phyloP scores from a whole-genome alignment of 768 basidiomycete species.

The Phanerochaete carnosa region DNA sequence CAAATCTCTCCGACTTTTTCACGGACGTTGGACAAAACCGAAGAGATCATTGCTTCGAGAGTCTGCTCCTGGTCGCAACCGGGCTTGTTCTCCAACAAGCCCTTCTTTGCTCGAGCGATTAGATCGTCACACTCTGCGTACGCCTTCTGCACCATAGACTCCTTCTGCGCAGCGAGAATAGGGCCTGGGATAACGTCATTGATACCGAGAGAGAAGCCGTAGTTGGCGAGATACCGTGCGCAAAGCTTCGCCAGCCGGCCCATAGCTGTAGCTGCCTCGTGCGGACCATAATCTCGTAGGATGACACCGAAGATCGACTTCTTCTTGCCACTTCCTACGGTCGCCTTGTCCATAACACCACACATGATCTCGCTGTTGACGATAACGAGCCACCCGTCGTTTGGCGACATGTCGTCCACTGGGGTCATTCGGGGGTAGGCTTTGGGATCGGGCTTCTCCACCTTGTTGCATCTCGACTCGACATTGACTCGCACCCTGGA shows the following conservation, averaged over 20 bases:
- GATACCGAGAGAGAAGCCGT: constrained; percentile 96
- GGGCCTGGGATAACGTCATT: constrained; percentile 98
- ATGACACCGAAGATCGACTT: constrained; percentile 99
- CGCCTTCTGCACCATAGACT: constrained; percentile 80
- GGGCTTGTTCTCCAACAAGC: constrained; percentile 93
- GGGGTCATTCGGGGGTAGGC: constrained; percentile 59
- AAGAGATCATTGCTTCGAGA: constrained; percentile 93
- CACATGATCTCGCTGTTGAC: constrained; percentile 99
- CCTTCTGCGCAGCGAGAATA: constrained; percentile 75
- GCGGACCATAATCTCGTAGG: constrained; percentile 91
- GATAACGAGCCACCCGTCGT: constrained; percentile 97
- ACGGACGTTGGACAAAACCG: constrained; percentile 90
- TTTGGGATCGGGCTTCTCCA: constrained; percentile 66
- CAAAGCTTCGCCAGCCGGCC: constrained; percentile 93
- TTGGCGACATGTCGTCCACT: constrained; percentile 85
- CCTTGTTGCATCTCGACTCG: constrained; percentile 92
- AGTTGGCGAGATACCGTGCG: constrained; percentile 92
- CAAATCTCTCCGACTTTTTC: constrained; percentile 96
- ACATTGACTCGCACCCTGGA: constrained; percentile 89
- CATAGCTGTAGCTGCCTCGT: constrained; percentile 95
- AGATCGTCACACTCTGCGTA: constrained; percentile 85
- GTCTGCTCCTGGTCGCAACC: constrained; percentile 97
- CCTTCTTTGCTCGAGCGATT: constrained; percentile 87
- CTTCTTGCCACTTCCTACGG: constrained; percentile 97
- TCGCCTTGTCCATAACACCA: constrained; percentile 98